Base-by-base conservation (phyloP, 164 flowering plant species). In the Vitis amurensis region DNA sequence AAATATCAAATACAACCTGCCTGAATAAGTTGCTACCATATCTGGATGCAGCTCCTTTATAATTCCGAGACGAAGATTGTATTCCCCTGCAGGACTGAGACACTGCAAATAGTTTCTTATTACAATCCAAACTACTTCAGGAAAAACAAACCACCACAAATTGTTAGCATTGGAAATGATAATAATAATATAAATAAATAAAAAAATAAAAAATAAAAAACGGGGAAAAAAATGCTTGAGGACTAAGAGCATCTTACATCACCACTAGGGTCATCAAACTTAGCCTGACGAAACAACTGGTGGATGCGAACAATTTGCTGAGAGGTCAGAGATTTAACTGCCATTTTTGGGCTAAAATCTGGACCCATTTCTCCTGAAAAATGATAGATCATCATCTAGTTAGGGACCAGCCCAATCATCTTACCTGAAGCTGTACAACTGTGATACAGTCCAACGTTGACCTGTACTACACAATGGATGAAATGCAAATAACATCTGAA, bases 51-150 rank as follows among this genome's bases (percentile, higher is more conserved):
- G 82, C 79, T 95, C 99, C 87, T 95, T 95, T 71, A 90, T 85
- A 70, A 95, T 93, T 60, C 99, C 99, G 12, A 95, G 83, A 48
- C 98, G 99, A 71, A 95, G 95, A 80, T 95, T 95, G 80, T 93
- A 95, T 78, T 95, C 98, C 52, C 97, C 99, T 17, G 99, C 98
- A 81, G 98, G 99, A 83, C 98, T 95, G 64, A 95, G 95, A 83
- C 97, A 91, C 99, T 95, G 85, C 73, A 83, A 72, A 66, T 11
- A 59, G 67, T 31, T 63, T 51, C 11, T 30, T 19, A 16, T 50
- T 23, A 62, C 30, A 53, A 2, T 8, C 50, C 44, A 61, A 55
- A 44, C 11, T 29, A 69, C 11, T 23, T 23, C 27, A 23, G 27
- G 27, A 23, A 23, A 23, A 37, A 37, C 44, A 37, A 37, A 37